Conservation (phyloP, 2,329 filamentous ascomycete genomes). For the Periglandula ipomoeae region DNA sequence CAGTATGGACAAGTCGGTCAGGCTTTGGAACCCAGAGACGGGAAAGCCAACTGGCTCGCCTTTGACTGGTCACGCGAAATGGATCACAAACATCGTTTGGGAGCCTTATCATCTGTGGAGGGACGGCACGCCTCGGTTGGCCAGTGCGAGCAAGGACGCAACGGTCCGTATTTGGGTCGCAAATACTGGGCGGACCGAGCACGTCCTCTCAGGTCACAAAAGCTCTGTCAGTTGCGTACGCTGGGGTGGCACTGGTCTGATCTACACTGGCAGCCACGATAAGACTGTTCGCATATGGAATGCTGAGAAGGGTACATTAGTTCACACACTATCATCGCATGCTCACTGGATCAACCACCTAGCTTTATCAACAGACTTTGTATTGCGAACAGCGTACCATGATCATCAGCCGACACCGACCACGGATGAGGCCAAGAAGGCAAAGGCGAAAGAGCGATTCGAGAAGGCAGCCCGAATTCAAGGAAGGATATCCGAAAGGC, state of each 20-base stretch:
- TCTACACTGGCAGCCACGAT: constrained; percentile 83
- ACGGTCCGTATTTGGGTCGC: constrained; percentile 84
- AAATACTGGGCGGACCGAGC: constrained; percentile 67
- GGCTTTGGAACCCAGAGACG: constrained; percentile 78
- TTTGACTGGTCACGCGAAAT: constrained; percentile 80
- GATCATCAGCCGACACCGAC: constrained; percentile 68
- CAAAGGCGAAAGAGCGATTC: constrained; percentile 73
- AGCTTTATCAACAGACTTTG: constrained; percentile 86
- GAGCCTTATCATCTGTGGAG: constrained; percentile 83
- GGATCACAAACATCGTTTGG: constrained; percentile 83
- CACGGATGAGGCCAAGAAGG: constrained; percentile 59
- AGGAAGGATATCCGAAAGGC: constrained; percentile 68
- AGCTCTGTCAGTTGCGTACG: constrained; percentile 81
- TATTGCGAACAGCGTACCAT: constrained; percentile 74
- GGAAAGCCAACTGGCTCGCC: constrained; percentile 58
- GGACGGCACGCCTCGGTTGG: constrained; percentile 66
- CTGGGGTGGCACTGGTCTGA: constrained; percentile 83
- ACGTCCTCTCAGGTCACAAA: constrained; percentile 81
- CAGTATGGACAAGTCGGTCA: constrained; percentile 86
- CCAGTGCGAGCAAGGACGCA: constrained; percentile 80
- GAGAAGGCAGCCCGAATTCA: constrained; percentile 73
- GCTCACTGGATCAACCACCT: constrained; percentile 96
- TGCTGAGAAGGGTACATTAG: constrained; percentile 64
- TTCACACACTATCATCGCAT: constrained; percentile 72
- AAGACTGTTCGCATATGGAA: constrained; percentile 92